A percentile compares a stretch with the other conserved stretches of the same genome.
Conservation (phyloP, 108 stramenopile genomes). For the Fragilariopsis cylindrus region DNA sequence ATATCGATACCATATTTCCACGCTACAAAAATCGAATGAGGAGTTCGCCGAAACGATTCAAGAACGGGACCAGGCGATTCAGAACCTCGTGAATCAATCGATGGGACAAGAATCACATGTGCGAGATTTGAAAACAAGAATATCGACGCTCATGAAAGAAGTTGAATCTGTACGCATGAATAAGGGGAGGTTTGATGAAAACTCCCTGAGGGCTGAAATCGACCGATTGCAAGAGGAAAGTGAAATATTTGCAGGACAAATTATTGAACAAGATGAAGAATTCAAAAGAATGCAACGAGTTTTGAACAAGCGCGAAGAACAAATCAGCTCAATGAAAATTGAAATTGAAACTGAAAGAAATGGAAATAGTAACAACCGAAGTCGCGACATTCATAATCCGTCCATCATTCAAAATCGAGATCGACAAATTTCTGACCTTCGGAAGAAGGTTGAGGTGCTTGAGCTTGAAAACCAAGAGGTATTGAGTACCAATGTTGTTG, state of each 20-base stretch:
- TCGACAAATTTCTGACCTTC: neutral
- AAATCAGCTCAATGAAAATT: constrained; percentile 14
- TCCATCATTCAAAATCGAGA: constrained; percentile 10
- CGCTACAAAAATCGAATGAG: constrained; percentile 42
- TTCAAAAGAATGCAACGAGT: constrained; percentile 42
- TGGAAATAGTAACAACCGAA: too few species aligned
- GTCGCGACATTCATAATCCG: neutral
- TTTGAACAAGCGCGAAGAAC: constrained; percentile 21
- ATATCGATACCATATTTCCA: constrained; percentile 30
- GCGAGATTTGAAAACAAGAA: constrained; percentile 28
- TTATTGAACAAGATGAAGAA: constrained; percentile 87
- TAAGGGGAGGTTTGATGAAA: constrained; percentile 9
- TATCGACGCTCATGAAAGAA: constrained; percentile 32
- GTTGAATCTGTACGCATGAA: constrained; percentile 20
- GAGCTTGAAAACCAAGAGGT: constrained; percentile 1
- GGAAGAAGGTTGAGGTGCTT: constrained; percentile 2
- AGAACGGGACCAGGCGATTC: constrained; percentile 37
- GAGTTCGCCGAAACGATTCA: constrained; percentile 16
- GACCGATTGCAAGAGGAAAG: constrained; percentile 66
- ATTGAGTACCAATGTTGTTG: neutral
- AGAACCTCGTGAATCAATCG: constrained; percentile 21
- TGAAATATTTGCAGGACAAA: constrained; percentile 86
- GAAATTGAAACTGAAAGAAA: constrained; percentile 7
- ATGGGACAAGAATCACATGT: constrained; percentile 49
- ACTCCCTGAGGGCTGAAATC: constrained; percentile 40